A percentile compares a stretch with the other conserved stretches of the same genome.
Evolutionary conservation across 306 rosid genomes (phyloP).

Genomic region (Cucumis hystrix): DNA sequence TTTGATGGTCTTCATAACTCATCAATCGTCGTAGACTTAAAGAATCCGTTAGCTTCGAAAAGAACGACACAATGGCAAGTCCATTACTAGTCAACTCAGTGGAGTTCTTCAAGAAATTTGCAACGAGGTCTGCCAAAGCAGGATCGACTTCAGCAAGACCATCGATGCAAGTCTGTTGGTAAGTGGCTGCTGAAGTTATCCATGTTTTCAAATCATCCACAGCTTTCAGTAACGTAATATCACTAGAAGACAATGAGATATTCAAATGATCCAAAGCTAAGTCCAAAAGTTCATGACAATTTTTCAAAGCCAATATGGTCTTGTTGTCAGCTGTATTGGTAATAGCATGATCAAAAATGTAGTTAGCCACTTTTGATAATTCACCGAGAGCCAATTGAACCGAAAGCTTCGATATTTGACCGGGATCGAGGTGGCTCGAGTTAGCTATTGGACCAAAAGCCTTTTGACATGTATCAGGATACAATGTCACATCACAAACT

Average conservation of each 20-base stretch:
- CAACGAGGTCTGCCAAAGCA: background rate
- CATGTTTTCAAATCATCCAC: slow-evolving; percentile 58
- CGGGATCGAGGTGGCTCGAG: slow-evolving; percentile 29
- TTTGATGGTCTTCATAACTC: background rate
- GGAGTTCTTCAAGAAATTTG: slow-evolving; percentile 31
- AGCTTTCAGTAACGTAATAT: slow-evolving; percentile 21
- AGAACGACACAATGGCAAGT: slow-evolving; percentile 58
- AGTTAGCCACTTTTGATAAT: slow-evolving; percentile 19
- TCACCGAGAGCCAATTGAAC: slow-evolving; percentile 32
- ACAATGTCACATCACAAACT: slow-evolving; percentile 52
- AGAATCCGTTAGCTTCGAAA: slow-evolving; percentile 13
- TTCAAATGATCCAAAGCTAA: slow-evolving; percentile 54
- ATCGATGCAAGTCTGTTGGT: slow-evolving; percentile 58
- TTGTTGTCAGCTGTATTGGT: slow-evolving; percentile 11
- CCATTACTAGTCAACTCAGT: slow-evolving; percentile 62
- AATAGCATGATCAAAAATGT: slow-evolving; percentile 20
- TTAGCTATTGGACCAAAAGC: slow-evolving; percentile 24
- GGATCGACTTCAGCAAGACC: slow-evolving; percentile 27
- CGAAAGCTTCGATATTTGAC: slow-evolving; percentile 32
- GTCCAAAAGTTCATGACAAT: slow-evolving; percentile 41
- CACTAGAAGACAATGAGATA: slow-evolving; percentile 16
- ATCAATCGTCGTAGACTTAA: slow-evolving; percentile 23
- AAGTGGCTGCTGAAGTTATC: slow-evolving; percentile 70
- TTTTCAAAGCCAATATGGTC: slow-evolving; percentile 24
- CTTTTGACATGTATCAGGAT: slow-evolving; percentile 35